A percentile compares a stretch with the other conserved stretches of the same genome.
Conservation (phyloP, 2,329 filamentous ascomycete genomes). For the Plenodomus lindquistii region DNA sequence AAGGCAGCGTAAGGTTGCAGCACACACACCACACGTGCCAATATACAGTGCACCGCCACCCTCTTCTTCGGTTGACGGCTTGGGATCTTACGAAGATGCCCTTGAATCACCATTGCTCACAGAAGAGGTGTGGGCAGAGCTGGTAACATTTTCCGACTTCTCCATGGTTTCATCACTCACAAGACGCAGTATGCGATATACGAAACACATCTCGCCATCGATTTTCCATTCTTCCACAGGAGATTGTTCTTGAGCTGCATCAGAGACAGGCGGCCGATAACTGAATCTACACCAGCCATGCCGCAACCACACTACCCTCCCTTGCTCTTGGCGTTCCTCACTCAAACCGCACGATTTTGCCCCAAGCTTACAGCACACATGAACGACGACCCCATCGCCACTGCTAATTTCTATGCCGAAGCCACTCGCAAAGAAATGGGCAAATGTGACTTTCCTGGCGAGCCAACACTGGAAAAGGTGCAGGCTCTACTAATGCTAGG, state of each 20-base stretch:
- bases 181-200: conserved; percentile 63
- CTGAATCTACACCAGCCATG: conserved; percentile 27
- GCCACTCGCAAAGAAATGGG: conserved; percentile 57
- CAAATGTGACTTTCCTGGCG: conserved; percentile 8
- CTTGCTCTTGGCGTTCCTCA: conserved; percentile 68
- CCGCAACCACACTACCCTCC: conserved; percentile 57
- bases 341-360: conserved; percentile 73
- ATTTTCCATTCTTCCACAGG: conserved; percentile 72
- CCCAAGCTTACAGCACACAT: conserved; percentile 44
- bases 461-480: conserved; percentile 63
- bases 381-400: conserved; percentile 16
- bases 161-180: conserved; percentile 4
- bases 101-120: conserved; percentile 66
- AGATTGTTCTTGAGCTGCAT: conserved; percentile 59
- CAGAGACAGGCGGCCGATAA: conserved; percentile 24
- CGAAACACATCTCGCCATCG: conserved; percentile 71
- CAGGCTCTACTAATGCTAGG: conserved; percentile 73
- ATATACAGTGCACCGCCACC: conserved; percentile 8
- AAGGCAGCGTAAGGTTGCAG: conserved; percentile 44
- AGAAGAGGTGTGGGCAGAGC: conserved; percentile 66
- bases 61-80: conserved; percentile 47
- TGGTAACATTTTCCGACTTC: conserved; percentile 44
- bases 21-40: conserved; percentile 30
- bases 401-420: conserved; percentile 66
- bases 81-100: conserved; percentile 57